Base-by-base conservation (phyloP, 305 asterid species). In the Solanum hybrid region DNA sequence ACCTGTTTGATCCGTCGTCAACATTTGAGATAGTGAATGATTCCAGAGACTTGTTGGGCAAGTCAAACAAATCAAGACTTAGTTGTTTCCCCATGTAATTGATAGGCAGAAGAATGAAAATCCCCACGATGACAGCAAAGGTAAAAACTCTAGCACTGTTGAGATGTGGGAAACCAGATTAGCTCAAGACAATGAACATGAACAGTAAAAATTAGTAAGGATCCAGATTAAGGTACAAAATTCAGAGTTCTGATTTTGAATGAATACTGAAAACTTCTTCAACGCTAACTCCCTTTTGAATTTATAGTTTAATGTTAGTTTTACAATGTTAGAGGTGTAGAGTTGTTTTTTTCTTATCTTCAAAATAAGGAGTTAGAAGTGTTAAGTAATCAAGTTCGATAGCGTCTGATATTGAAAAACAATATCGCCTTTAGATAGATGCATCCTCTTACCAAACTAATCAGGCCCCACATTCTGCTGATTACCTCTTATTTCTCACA, bases 1-100 rank as follows among this genome's bases (percentile, higher is more conserved):
- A 97, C 99, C 98, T 94, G 93, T 93, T 96, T 86, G 99, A 97
- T 88, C 99, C 99, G 80, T 96, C 97, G 11, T 95, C 93, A 82
- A 97, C 98, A 92, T 97, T 97, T 80, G 99, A 95, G 89, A 97
- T 96, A 89, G 96, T 95, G 93, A 97, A 97, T 89, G 96, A 89
- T 73, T 96, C 99, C 92, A 97, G 92, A 6, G 99, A 93, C 92
- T 93, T 96, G 94, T 94, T 97, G 69, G 95, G 96, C 89, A 97
- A 80, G 92, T 94, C 98, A 2, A 92, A 90, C 42, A 96, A 91
- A 94, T 97, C 99, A 64, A 94, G 92, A 90, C 89, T 93, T 71
- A 96, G 92, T 92, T 97, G 99, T 90, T 92, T 95, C 92, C 99
- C 99, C 96, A 95, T 93, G 91, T 92, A 97, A 93, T 97, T 97